These are phyloP conservation scores for Ogataea siamensis DNA, from an alignment of 805 yeast species.

Conservation along the genomic window DNA sequence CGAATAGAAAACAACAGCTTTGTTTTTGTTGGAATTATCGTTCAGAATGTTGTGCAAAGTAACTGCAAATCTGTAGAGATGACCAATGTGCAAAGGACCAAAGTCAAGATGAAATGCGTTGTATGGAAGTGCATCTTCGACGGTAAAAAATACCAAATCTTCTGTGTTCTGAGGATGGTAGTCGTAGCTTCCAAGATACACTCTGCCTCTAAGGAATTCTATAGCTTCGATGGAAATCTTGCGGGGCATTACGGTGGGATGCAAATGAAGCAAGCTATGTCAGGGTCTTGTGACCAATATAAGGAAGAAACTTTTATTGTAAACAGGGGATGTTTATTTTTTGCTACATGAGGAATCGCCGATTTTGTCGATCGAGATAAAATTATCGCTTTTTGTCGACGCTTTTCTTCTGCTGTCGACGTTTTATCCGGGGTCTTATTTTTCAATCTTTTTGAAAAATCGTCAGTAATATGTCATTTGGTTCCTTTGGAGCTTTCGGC, in stretches of 20 bases:
- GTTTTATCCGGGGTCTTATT: background rate
- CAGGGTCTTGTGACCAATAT: constrained; percentile 10
- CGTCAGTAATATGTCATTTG: constrained; percentile 19
- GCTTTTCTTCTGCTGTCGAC: constrained; percentile 1
- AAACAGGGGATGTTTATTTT: constrained; percentile 12
- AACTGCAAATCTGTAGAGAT: constrained; percentile 91
- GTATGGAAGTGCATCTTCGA: constrained; percentile 88
- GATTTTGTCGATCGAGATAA: constrained; percentile 1
- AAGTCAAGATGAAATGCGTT: constrained; percentile 95
- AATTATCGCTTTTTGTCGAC: constrained; percentile 4
- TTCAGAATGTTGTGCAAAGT: constrained; percentile 87
- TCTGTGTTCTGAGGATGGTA: constrained; percentile 72
- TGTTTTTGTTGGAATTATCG: constrained; percentile 77
- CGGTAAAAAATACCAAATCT: constrained; percentile 79
- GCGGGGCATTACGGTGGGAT: constrained; percentile 24
- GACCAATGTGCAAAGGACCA: constrained; percentile 94
- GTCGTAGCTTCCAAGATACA: constrained; percentile 89
- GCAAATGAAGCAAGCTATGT: background rate
- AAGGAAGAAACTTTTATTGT: constrained; percentile 2
- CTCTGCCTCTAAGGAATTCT: constrained; percentile 52
- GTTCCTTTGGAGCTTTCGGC: constrained; percentile 15
- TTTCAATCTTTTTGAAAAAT: background rate
- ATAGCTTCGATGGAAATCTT: constrained; percentile 33
- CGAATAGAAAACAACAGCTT: constrained; percentile 89
- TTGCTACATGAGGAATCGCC: constrained; percentile 11